Evolutionary conservation across 495 filamentous ascomycete genomes (phyloP).

Genomic region (Daldinia decipiens): DNA sequence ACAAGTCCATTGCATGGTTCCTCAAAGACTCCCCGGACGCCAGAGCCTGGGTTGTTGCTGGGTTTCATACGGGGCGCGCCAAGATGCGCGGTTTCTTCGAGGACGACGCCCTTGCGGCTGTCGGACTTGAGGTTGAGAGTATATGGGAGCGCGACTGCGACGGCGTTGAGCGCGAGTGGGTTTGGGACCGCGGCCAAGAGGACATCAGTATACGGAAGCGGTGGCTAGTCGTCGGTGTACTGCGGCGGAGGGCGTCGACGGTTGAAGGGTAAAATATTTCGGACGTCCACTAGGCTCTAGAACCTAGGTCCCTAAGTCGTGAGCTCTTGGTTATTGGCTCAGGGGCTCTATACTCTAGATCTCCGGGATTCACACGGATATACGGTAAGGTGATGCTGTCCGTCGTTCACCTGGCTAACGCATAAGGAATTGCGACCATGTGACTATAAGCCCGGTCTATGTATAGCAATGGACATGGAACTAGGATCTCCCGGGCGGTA

Average conservation of each 20-base stretch:
- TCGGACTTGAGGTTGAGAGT: constrained; percentile 72
- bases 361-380: neutral
- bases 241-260: constrained; percentile 53
- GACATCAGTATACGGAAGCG: constrained; percentile 72
- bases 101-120: constrained; percentile 59
- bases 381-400: neutral
- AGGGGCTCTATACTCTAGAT: neutral
- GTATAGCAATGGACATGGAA: neutral
- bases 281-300: neutral
- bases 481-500: neutral
- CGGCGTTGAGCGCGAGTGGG: constrained; percentile 74
- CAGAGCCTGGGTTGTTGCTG: constrained; percentile 73
- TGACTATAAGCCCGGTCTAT: neutral
- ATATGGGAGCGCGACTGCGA: constrained; percentile 81
- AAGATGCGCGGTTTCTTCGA: constrained; percentile 79
- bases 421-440: neutral
- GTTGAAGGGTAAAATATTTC: neutral
- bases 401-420: neutral
- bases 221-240: constrained; percentile 79
- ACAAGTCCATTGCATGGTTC: constrained; percentile 75
- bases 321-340: neutral
- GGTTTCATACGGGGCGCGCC: constrained; percentile 84
- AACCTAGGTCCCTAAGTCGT: neutral
- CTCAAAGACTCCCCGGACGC: constrained; percentile 60
- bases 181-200: constrained; percentile 68